Conservation (phyloP, 2,329 filamentous ascomycete species). For the Alternaria brassicae region DNA sequence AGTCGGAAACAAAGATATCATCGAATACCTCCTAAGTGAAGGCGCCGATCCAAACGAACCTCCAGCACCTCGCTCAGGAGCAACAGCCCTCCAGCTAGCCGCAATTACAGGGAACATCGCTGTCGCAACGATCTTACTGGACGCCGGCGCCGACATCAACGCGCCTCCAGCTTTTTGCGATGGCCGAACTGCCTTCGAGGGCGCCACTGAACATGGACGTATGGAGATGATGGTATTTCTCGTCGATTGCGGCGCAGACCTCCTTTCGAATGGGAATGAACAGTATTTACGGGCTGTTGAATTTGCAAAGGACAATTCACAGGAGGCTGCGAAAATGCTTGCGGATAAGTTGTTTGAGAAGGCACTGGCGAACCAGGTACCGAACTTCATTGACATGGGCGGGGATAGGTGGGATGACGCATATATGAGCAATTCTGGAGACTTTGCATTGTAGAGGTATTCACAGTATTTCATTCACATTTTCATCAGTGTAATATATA, state of each 20-base stretch:
- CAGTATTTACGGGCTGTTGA: background rate
- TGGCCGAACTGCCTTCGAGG: conserved; percentile 30
- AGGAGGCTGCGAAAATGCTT: background rate
- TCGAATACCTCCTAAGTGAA: background rate
- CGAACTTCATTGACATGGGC: background rate
- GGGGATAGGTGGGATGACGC: background rate
- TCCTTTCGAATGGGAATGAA: rapidly evolving
- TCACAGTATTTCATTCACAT: background rate
- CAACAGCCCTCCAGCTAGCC: background rate
- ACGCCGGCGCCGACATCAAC: background rate
- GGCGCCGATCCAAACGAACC: background rate
- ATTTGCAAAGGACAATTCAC: background rate
- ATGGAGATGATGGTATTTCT: conserved; percentile 34
- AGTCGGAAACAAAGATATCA: background rate
- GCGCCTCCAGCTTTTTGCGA: background rate
- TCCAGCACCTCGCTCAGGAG: background rate
- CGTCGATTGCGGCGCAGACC: background rate
- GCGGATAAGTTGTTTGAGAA: background rate
- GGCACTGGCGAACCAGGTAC: background rate
- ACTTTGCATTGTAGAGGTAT: background rate
- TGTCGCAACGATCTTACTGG: background rate
- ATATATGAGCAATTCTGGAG: background rate
- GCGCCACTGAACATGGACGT: conserved; percentile 38
- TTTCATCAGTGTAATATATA: background rate
- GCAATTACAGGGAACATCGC: background rate